These are phyloP conservation scores for Puccinia triticina DNA, from an alignment of 1,284 basidiomycete genomes.

Conservation along the genomic window DNA sequence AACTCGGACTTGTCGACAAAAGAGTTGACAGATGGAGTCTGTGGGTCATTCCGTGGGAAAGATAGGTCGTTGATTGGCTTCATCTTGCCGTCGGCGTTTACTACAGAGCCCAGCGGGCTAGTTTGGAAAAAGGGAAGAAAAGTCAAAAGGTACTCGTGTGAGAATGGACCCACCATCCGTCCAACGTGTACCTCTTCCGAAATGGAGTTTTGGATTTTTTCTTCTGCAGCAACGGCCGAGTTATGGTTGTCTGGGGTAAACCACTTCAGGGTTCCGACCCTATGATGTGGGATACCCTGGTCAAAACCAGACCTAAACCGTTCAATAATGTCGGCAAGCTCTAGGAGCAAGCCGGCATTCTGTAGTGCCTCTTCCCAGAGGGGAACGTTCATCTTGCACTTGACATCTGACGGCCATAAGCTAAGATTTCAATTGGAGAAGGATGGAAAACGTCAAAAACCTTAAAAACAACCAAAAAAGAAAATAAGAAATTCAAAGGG, in stretches of 20 bases:
- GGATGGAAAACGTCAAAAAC: too few species aligned
- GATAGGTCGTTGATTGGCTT: constrained; percentile 12
- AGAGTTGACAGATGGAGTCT: background rate
- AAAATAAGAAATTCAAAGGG: too few species aligned
- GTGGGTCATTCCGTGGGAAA: background rate
- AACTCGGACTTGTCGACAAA: constrained; percentile 8
- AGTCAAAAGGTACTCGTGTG: background rate
- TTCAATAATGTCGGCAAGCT: background rate
- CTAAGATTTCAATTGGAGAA: too few species aligned
- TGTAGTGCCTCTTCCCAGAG: too few species aligned
- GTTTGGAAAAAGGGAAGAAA: background rate
- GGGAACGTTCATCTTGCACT: background rate
- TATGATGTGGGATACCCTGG: background rate
- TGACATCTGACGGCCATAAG: background rate
- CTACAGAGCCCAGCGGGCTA: background rate
- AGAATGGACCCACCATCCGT: background rate
- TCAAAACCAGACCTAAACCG: background rate
- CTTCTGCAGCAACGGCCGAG: background rate
- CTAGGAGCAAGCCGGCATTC: background rate
- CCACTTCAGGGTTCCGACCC: background rate
- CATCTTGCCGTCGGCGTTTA: background rate
- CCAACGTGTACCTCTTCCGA: background rate
- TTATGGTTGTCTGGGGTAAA: background rate
- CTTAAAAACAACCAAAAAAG: too few species aligned
- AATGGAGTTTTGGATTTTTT: background rate